A percentile compares a stretch with the other conserved stretches of the same genome.
Conservation (phyloP, 257 asterid genomes). For the Rauvolfia tetraphylla region DNA sequence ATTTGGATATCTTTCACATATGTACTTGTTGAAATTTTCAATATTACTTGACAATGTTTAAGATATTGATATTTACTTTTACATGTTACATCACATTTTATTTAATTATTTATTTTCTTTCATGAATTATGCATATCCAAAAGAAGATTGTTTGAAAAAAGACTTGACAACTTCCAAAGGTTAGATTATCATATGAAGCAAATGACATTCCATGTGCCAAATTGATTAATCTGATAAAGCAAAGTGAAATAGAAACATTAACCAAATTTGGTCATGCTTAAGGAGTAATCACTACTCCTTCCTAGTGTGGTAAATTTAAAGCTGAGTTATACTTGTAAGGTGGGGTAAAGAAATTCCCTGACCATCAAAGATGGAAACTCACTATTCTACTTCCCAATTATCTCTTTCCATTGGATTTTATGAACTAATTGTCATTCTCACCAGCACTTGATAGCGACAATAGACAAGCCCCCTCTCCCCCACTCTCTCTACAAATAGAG, state of each 20-base stretch:
- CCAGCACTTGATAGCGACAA: constrained; percentile 13
- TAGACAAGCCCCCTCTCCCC: not conserved
- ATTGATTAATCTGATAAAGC: not conserved
- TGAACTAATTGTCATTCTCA: not conserved
- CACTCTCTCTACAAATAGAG: not conserved
- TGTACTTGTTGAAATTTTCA: not conserved
- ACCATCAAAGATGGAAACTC: not conserved
- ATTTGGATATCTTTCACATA: not conserved
- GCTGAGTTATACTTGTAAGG: not conserved
- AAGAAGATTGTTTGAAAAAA: not conserved
- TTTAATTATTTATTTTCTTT: not conserved
- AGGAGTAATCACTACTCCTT: not conserved
- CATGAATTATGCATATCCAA: not conserved
- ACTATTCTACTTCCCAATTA: constrained; percentile 3
- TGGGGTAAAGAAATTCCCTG: not conserved
- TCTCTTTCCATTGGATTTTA: constrained; percentile 10
- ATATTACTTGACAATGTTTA: not conserved
- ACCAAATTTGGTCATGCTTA: constrained; percentile 6
- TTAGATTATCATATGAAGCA: not conserved
- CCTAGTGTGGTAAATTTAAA: constrained; percentile 1
- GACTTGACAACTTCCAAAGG: constrained; percentile 3
- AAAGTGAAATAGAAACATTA: constrained; percentile 3
- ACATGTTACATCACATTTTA: not conserved
- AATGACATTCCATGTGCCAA: not conserved
- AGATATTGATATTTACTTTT: not conserved